Base-by-base conservation (phyloP, 2,329 filamentous ascomycete species). In the Cercospora nicotianae region DNA sequence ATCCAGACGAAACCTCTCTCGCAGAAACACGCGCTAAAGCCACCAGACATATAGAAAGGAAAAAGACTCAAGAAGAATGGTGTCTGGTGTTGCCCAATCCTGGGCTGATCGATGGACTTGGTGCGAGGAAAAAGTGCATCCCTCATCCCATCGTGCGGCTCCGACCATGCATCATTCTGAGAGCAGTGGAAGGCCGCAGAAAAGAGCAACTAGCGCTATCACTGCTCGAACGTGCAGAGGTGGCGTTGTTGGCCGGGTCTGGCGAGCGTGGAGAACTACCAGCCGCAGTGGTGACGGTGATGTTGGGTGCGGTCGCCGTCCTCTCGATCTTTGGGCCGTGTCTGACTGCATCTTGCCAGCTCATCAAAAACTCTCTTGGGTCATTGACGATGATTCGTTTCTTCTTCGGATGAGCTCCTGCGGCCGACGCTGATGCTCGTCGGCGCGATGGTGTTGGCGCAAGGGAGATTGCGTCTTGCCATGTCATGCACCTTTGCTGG, bases 291-390 rank as follows among this genome's bases (percentile, higher is more conserved):
- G 45, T 53, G 23, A 53, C 5, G 23, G 55, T 31, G 9, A 58
- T 18, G 16, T 23, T 20, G 3, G 28, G 55, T 3, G 28, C 28
- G 1, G 26, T 31, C 5, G 28, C 7, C 60, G 20, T 23, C 6
- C 13, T 42, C 10, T 16, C 36, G 10, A 23, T 45, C 51, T 45
- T 53, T 3, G 62, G 62, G 5, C 62, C 51, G 30, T 33, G 59
- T 36, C 36, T 58, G 1, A 64, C 33, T 16, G 51, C 62, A 8
- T 64, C 62, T 42, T 58, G 62, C 62, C 62, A 64, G 33, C 62
- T 64, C 62, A 58, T 58, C 53, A 64, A 20, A 23, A 64, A 18
- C 23, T 64, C 62, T 58, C 62, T 30, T 13, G 62, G 62, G 16
- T 64, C 51, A 36, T 64, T 36, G n/a, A 64, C 48, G 20, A 64